phyloP scores from a whole-genome alignment of 2,329 filamentous ascomycete genomes.

The Cordyceps tenuipes region DNA sequence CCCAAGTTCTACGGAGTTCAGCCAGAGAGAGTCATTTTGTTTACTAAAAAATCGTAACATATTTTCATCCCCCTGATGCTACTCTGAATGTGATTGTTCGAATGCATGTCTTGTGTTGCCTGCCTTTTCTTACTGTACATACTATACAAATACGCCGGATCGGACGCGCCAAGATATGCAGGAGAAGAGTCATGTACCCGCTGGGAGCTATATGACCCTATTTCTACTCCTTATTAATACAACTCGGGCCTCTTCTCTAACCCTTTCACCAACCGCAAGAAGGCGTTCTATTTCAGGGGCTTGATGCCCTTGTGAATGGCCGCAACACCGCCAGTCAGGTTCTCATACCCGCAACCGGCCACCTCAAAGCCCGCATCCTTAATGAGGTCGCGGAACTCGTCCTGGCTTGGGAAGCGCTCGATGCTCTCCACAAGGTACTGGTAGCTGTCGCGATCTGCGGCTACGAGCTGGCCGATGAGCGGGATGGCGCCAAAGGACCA shows the following conservation, averaged over 20 bases:
- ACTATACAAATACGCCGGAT: background rate
- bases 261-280: background rate
- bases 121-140: background rate
- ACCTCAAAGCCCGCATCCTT: conserved; percentile 75
- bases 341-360: conserved; percentile 76
- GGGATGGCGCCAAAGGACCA: conserved; percentile 96
- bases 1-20: conserved; percentile 11
- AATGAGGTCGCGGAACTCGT: conserved; percentile 78
- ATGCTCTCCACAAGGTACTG: conserved; percentile 99
- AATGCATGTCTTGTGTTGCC: background rate
- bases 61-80: background rate
- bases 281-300: conserved; percentile 35
- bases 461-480: conserved; percentile 88
- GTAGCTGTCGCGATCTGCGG: conserved; percentile 89
- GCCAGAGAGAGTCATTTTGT: conserved; percentile 12
- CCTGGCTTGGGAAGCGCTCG: conserved; percentile 81
- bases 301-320: conserved; percentile 97
- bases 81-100: background rate
- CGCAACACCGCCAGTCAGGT: conserved; percentile 85
- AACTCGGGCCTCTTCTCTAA: background rate
- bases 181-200: background rate
- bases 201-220: background rate
- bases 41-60: conserved; percentile 10
- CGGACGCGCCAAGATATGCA: background rate
- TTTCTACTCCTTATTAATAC: background rate